phyloP scores from a whole-genome alignment of 208 protist species.

The Trypanosomatidae sp. region DNA sequence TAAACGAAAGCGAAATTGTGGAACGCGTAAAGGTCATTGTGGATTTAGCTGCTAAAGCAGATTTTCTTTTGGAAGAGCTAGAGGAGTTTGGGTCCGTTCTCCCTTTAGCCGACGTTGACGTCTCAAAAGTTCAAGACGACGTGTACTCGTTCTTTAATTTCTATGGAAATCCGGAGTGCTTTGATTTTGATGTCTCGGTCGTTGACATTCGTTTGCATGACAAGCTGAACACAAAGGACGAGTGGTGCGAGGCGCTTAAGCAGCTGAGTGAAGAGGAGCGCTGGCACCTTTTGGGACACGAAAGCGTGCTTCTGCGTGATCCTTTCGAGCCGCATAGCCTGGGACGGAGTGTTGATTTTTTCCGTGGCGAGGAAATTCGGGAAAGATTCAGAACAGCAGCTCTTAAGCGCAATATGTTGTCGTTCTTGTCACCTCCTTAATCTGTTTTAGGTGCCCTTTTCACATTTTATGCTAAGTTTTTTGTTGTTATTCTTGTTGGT shows the following conservation, averaged over 20 bases:
- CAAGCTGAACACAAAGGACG: constrained; percentile 45
- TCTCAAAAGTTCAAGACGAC: constrained; percentile 38
- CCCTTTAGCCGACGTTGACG: constrained; percentile 28
- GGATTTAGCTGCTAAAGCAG: no score
- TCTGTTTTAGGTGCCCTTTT: no score
- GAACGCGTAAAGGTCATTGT: no score
- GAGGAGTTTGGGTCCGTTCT: no score
- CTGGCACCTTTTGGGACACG: constrained; percentile 77
- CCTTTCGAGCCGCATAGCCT: constrained; percentile 80
- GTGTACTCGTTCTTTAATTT: constrained; percentile 62
- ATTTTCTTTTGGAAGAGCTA: no score
- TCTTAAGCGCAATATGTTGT: constrained; percentile 26
- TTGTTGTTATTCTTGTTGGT: no score
- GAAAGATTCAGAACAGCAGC: constrained; percentile 63
- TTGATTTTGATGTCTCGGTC: constrained; percentile 75
- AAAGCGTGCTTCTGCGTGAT: constrained; percentile 63
- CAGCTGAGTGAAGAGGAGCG: constrained; percentile 31
- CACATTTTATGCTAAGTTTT: no score
- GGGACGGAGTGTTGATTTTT: constrained; percentile 83
- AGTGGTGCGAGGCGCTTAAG: constrained; percentile 45
- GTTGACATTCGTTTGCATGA: constrained; percentile 65
- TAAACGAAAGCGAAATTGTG: no score
- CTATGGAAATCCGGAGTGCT: constrained; percentile 38
- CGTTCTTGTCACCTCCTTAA: no score
- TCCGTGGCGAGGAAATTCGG: constrained; percentile 62